Conservation (phyloP, 2,329 filamentous ascomycete species). For the Neospermospora avenae region DNA sequence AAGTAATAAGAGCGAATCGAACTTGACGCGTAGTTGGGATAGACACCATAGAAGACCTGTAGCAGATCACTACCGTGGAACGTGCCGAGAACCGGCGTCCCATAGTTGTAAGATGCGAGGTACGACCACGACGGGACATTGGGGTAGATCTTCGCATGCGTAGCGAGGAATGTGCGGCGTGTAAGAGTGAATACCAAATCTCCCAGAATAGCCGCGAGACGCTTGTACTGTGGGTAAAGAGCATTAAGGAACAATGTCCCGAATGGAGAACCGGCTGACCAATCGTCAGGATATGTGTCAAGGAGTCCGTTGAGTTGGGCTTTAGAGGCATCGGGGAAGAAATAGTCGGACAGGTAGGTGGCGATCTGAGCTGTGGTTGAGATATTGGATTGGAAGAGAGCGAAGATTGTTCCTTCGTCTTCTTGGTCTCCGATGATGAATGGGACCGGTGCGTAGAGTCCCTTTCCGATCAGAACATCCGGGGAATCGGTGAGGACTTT, state of each 20-base stretch:
- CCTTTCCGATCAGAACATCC: conserved; percentile 51
- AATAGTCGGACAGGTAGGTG: conserved; percentile 56
- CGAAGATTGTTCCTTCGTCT: conserved; percentile 75
- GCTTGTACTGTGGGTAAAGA: conserved; percentile 73
- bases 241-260: conserved; percentile 65
- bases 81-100: conserved; percentile 68
- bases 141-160: conserved; percentile 46
- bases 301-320: conserved; percentile 54
- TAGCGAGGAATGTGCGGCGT: conserved; percentile 59
- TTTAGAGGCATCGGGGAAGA: conserved; percentile 55
- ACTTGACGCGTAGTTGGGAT: conserved; percentile 43
- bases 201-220: conserved; percentile 70
- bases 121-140: conserved; percentile 69
- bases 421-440: conserved; percentile 73
- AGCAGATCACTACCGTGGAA: conserved; percentile 69
- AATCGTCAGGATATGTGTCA: conserved; percentile 52
- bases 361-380: conserved; percentile 56
- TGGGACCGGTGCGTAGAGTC: conserved; percentile 57
- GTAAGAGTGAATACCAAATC: conserved; percentile 72
- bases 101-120: conserved; percentile 67
- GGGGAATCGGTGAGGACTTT: conserved; percentile 58
- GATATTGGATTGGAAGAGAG: conserved; percentile 64
- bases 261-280: conserved; percentile 62
- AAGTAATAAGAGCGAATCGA: conserved; percentile 68
- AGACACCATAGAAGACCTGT: conserved; percentile 53